These are phyloP conservation scores for Rosa chinensis DNA, from an alignment of 306 rosid species.

Conservation along the genomic window DNA sequence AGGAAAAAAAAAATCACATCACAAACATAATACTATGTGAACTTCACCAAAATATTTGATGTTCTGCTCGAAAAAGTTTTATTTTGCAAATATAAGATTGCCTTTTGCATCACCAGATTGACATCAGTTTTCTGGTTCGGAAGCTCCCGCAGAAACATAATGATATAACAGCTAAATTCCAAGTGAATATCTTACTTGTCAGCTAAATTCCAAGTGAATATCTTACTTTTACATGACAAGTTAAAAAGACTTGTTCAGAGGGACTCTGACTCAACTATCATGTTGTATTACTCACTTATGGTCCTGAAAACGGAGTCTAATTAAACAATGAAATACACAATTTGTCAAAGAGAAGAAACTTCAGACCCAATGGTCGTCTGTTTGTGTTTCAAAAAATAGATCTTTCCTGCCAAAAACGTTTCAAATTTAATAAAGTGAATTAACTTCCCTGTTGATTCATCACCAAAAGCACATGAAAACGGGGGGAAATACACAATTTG, in stretches of 20 bases:
- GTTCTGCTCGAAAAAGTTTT: neutral
- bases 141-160: conserved; percentile 1
- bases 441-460: neutral
- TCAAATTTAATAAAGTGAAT: neutral
- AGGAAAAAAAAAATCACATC: conserved; percentile 20
- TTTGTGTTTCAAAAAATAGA: neutral
- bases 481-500: neutral
- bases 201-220: neutral
- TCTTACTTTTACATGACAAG: neutral
- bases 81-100: neutral
- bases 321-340: neutral
- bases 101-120: conserved; percentile 5
- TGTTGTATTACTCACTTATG: neutral
- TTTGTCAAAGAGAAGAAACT: conserved; percentile 6
- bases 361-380: neutral
- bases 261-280: neutral
- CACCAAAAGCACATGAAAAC: neutral
- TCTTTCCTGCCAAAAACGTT: neutral
- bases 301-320: neutral
- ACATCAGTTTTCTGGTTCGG: neutral
- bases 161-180: neutral
- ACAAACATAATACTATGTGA: neutral
- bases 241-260: neutral
- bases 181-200: neutral
- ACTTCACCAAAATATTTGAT: conserved; percentile 2